A percentile compares a stretch with the other conserved stretches of the same genome.
phyloP scores from a whole-genome alignment of 2,329 filamentous ascomycete genomes.

The Aspergillus quadricinctus region DNA sequence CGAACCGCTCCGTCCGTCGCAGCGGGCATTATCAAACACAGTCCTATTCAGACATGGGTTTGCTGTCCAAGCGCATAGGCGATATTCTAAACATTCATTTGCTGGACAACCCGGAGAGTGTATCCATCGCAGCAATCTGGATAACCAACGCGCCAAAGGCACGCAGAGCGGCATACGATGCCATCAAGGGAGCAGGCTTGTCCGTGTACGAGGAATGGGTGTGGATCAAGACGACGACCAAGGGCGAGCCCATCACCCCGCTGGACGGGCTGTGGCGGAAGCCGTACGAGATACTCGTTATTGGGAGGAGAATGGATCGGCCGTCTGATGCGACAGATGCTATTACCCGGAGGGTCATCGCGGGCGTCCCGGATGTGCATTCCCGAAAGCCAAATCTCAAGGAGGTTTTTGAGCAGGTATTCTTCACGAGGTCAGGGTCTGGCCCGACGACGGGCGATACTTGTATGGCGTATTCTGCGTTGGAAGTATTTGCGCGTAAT shows the following conservation, averaged over 20 bases:
- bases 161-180: constrained; percentile 42
- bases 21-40: constrained; percentile 45
- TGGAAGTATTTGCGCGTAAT: constrained; percentile 60
- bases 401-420: constrained; percentile 47
- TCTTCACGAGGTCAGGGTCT: constrained; percentile 24
- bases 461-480: constrained; percentile 40
- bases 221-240: constrained; percentile 57
- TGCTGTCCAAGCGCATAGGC: constrained; percentile 32
- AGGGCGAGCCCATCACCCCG: constrained; percentile 50
- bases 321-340: constrained; percentile 6
- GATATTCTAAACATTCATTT: constrained; percentile 45
- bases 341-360: constrained; percentile 48
- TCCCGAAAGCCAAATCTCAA: constrained; percentile 63
- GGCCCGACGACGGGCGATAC: neutral
- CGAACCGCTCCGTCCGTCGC: constrained; percentile 56
- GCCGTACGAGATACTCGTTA: constrained; percentile 58
- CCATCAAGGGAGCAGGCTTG: constrained; percentile 46
- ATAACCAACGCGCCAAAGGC: constrained; percentile 56
- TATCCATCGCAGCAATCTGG: constrained; percentile 53
- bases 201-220: constrained; percentile 57
- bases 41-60: constrained; percentile 24
- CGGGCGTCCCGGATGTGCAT: constrained; percentile 59
- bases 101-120: constrained; percentile 12
- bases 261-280: constrained; percentile 54
- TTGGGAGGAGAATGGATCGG: constrained; percentile 33